A percentile compares a stretch with the other conserved stretches of the same genome.
These are phyloP conservation scores for Ophiostoma triangulosporum DNA, from an alignment of 2,329 filamentous ascomycete genomes.

Conservation along the genomic window DNA sequence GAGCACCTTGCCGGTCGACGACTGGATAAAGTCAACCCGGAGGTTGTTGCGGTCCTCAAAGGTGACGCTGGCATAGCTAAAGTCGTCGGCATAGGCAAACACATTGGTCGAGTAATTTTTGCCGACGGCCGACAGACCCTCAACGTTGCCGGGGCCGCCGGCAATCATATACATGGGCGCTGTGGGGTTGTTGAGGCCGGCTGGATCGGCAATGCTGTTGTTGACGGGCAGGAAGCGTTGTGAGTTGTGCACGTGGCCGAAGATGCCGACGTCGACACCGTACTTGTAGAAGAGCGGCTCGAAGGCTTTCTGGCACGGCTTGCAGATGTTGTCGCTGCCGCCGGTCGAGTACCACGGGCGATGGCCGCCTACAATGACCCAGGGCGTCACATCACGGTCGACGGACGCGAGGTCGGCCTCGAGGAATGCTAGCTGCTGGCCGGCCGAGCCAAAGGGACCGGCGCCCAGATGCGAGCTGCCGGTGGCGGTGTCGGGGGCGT, in stretches of 20 bases:
- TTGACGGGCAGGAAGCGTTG: conserved; percentile 35
- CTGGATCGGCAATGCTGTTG: conserved; percentile 23
- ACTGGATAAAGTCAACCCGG: conserved; percentile 36
- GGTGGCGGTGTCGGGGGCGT: conserved; percentile 28
- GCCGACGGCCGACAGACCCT: conserved; percentile 33
- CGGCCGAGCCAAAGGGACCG: conserved; percentile 34
- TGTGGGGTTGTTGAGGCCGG: conserved; percentile 24
- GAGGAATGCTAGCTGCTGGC: conserved; percentile 41
- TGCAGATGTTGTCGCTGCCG: conserved; percentile 22
- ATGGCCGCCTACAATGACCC: conserved; percentile 32
- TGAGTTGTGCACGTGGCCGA: conserved; percentile 45
- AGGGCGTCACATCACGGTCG: conserved; percentile 40
- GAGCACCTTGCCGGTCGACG: conserved; percentile 32
- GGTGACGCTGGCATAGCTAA: conserved; percentile 35
- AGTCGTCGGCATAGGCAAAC: conserved; percentile 38
- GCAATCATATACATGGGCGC: conserved; percentile 41
- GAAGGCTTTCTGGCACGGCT: conserved; percentile 36
- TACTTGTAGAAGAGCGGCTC: conserved; percentile 40
- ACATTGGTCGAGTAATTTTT: conserved; percentile 28
- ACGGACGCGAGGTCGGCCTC: conserved; percentile 41
- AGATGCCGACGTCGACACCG: conserved; percentile 42
- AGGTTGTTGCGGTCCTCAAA: conserved; percentile 32
- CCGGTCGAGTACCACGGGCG: conserved; percentile 34
- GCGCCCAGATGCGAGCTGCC: conserved; percentile 25
- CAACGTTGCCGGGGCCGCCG: conserved; percentile 43